Evolutionary conservation across 805 yeast genomes (phyloP).

Genomic region (Saccharomycopsis malanga): DNA sequence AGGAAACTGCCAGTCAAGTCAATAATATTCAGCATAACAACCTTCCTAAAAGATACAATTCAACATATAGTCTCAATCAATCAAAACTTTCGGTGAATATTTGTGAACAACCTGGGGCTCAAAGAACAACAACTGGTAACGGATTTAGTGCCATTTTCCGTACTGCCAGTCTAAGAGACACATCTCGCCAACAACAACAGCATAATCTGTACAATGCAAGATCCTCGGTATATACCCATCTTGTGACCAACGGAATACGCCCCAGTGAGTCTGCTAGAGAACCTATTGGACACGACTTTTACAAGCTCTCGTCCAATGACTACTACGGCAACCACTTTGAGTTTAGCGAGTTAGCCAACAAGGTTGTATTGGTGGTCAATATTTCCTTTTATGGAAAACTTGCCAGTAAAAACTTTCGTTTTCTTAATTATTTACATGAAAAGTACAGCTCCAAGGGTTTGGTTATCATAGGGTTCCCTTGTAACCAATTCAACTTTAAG

Average conservation of each 20-base stretch:
- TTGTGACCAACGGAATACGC: slow-evolving; percentile 14
- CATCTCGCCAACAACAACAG: neutral
- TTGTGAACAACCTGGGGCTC: neutral
- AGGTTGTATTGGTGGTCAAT: slow-evolving; percentile 18
- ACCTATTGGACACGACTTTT: slow-evolving; percentile 9
- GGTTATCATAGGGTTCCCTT: slow-evolving; percentile 18
- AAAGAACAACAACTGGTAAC: neutral
- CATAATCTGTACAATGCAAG: neutral
- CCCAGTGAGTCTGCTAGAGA: slow-evolving; percentile 8
- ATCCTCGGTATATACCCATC: slow-evolving; percentile 11
- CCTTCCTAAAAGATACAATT: neutral
- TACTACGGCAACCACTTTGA: slow-evolving; percentile 13
- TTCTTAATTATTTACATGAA: slow-evolving; percentile 9
- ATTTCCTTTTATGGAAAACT: slow-evolving; percentile 5
- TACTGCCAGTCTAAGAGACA: no score
- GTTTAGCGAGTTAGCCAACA: slow-evolving; percentile 8
- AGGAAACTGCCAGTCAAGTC: neutral
- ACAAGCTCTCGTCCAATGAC: slow-evolving; percentile 11
- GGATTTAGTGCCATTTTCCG: neutral
- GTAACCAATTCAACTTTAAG: slow-evolving; percentile 12
- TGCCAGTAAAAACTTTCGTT: slow-evolving; percentile 6
- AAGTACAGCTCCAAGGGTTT: slow-evolving; percentile 5
- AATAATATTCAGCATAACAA: neutral
- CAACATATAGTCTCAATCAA: neutral
- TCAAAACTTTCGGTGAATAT: neutral